phyloP scores from a whole-genome alignment of 2,329 filamentous ascomycete genomes.

The Apiospora hydei region DNA sequence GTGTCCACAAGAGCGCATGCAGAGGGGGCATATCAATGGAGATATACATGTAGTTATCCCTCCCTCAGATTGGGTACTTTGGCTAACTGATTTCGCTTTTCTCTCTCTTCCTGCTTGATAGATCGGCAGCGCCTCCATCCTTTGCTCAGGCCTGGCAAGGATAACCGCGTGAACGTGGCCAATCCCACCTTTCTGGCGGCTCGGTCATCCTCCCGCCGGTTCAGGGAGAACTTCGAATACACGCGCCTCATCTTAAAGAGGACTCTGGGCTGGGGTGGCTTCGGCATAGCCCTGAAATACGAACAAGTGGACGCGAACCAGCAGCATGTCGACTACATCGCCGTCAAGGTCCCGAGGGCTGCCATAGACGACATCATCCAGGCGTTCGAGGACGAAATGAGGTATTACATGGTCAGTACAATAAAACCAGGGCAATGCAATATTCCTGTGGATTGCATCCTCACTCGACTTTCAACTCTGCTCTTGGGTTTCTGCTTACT shows the following conservation, averaged over 20 bases:
- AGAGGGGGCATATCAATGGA: neutral
- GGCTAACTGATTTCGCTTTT: neutral
- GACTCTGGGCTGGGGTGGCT: conserved; percentile 2
- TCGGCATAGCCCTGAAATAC: neutral
- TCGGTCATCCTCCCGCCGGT: neutral
- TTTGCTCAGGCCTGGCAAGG: neutral
- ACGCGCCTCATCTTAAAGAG: neutral
- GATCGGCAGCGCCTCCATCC: neutral
- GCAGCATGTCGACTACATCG: neutral
- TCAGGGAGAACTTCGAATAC: neutral
- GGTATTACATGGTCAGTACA: neutral
- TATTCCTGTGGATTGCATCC: neutral
- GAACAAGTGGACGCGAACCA: conserved; percentile 5
- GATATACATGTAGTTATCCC: too few relatives aligned
- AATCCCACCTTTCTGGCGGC: neutral
- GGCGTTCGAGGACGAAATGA: neutral
- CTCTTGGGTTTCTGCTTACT: neutral
- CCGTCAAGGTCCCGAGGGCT: neutral
- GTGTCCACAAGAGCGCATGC: neutral
- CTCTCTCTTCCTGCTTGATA: neutral
- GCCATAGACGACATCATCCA: neutral
- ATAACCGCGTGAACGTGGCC: neutral
- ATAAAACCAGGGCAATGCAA: neutral
- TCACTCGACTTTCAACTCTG: too few relatives aligned
- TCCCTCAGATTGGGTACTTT: neutral